Evolutionary conservation across 73 alveolate genomes (phyloP), one percentile per base, ranked within the genome.

Genomic region (Blepharisma japonicum): DNA sequence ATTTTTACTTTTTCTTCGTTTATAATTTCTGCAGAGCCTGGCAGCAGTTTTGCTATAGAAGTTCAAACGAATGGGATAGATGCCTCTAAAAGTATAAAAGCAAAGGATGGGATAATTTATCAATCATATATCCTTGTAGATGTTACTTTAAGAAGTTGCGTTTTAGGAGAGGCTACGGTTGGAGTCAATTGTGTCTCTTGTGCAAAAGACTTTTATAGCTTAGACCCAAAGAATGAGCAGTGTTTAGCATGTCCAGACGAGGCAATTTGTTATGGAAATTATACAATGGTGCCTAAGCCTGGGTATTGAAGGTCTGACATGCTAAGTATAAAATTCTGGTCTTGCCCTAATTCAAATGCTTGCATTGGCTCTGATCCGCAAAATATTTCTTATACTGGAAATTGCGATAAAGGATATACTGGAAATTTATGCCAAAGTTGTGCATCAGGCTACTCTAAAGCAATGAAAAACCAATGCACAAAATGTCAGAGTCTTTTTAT

Each of bases 161-260:
- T 8, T 14, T 9, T 25, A 14, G 74, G 74, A 25, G 50, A 61
- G 5, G 50, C 39, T 20, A 18, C 47, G 14, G 47, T 18, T 61
- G 49, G 11, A 5, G 47, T 9, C 5, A 25, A 11, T 20, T 61
- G 74, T 25, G 14, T 39, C 11, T 0, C 2, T 25, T 61, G 74
- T 25, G 6, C 47, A 61, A 9, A 8, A 61, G 46, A 25, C 3
- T 8, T 9, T 18, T 61, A 18, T 61, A 9, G 14, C 11, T 14
- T 61, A 11, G 4, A 61, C 14, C 46, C 74, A 61, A 14, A 1
- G 23, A 32, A 32, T 32, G 46, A n/a, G 14, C 11, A 14, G 18
- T 61, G 74, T 25, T 14, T 18, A 61, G 14, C 74, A 20, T 61
- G 74, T 61, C 74, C 74, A 2, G 47, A n/a, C 5, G 74, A 39